Percentiles rank a stretch among this genome's conserved stretches.
These are phyloP conservation scores for Termitomyces sp. DNA, from an alignment of 768 basidiomycete species.

Conservation along the genomic window DNA sequence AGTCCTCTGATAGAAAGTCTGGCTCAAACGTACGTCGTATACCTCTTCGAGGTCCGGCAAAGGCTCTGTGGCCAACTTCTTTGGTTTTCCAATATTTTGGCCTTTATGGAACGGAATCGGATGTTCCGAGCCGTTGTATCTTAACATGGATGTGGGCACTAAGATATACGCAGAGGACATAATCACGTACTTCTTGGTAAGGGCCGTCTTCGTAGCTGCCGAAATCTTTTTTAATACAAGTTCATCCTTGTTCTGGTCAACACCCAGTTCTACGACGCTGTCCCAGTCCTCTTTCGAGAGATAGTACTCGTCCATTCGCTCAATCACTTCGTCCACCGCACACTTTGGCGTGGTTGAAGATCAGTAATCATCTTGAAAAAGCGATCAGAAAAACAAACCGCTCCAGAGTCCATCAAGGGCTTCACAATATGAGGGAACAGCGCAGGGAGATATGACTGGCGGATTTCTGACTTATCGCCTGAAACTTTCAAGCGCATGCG, in stretches of 20 bases:
- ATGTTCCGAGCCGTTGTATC: conserved; percentile 88
- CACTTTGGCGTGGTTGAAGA: conserved; percentile 41
- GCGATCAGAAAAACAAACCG: conserved; percentile 50
- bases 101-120: conserved; percentile 96
- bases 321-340: conserved; percentile 80
- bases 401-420: conserved; percentile 72
- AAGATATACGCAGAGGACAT: not conserved
- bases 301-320: conserved; percentile 92
- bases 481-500: conserved; percentile 95
- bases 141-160: conserved; percentile 27
- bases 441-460: conserved; percentile 90
- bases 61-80: conserved; percentile 74
- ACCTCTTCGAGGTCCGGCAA: conserved; percentile 93
- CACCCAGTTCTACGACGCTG: conserved; percentile 88
- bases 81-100: conserved; percentile 76
- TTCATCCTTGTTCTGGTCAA: conserved; percentile 77
- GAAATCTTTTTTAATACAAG: conserved; percentile 81
- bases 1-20: not conserved
- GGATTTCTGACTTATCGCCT: conserved; percentile 85
- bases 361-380: not conserved
- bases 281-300: conserved; percentile 97
- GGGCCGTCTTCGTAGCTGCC: conserved; percentile 73
- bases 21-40: conserved; percentile 58
- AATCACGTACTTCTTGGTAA: conserved; percentile 75
- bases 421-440: conserved; percentile 77